Evolutionary conservation across 1,284 basidiomycete species (phyloP), one percentile per base, ranked within the genome.

Genomic region (Pseudozyma sp.): DNA sequence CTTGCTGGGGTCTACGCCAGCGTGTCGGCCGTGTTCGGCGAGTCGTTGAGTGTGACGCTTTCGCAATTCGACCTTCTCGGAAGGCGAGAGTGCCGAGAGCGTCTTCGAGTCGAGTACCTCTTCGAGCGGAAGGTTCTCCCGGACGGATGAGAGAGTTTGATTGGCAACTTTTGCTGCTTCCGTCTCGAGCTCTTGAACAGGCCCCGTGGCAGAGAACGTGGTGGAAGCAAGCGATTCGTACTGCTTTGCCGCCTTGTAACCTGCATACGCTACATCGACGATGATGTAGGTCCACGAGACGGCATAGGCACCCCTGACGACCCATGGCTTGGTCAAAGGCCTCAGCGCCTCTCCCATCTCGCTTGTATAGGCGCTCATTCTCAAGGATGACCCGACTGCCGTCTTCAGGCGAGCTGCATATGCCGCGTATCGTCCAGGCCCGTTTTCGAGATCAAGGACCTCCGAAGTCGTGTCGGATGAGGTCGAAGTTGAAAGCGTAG

Each of bases 321-420:
- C 78, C 75, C 86, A 88, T 0, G 93, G 92, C 16, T 89, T 89
- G 4, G 95, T 92, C 40, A 96, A 89, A 1, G 94, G 94, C 33
- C 94, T 88, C 85, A 97, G 94, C 0, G 94, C 92, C 85, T 97
- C 94, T 61, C 94, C 94, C 35, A 97, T 87, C 82, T 97, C 94
- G 85, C 91, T 92, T 24, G 92, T 93, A 89, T 91, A 85, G 17
- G 75, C 82, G 8, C 78, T 64, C 42, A 80, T 82, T 7, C 81
- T 68, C 2, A 70, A 68, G 4, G 68, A 63, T 16, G 81, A 54
- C 11, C 62, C 31, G 16, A 79, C 55, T 35, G 80, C 68, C 11
- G 81, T 83, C 42, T 80, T 72, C 31, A 83, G 59, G 0, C 81
- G 79, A 53, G 70, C 71, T 0, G 74, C 65, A 49, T 81, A 83